Evolutionary conservation across 2,329 filamentous ascomycete species (phyloP).

Genomic region (Aspergillus tubingensis): DNA sequence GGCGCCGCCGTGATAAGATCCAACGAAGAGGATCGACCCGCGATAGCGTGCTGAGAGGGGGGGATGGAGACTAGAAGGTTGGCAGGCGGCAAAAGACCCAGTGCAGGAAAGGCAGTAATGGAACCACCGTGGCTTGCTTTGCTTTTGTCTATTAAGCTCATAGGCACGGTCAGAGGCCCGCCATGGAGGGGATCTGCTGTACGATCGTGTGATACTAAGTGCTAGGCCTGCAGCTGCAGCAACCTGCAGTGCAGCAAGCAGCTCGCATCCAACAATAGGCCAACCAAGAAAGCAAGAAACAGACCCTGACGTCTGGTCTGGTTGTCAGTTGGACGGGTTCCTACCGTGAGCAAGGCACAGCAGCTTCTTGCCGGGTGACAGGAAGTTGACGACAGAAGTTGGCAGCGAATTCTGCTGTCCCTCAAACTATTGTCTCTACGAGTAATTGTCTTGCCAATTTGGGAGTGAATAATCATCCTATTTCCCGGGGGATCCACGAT

Average conservation of each 20-base stretch:
- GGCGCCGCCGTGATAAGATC: not conserved
- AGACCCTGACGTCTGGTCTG: too few species aligned
- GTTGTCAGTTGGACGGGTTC: conserved; percentile 9
- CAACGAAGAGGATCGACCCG: not conserved
- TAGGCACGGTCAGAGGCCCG: conserved; percentile 1
- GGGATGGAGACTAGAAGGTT: not conserved
- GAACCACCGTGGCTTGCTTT: not conserved
- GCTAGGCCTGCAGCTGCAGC: conserved; percentile 14
- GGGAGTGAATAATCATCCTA: not conserved
- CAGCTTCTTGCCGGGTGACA: not conserved
- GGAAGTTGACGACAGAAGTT: not conserved
- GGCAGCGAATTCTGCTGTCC: too few species aligned
- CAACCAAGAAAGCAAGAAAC: too few species aligned
- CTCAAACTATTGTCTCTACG: too few species aligned
- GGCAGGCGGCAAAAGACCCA: not conserved
- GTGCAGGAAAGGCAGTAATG: not conserved
- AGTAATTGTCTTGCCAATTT: too few species aligned
- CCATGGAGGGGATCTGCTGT: not conserved
- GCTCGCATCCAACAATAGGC: not conserved
- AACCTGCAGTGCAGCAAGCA: not conserved
- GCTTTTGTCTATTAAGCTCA: conserved; percentile 16
- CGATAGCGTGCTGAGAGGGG: not conserved
- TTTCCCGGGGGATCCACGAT: too few species aligned
- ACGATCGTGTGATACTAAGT: conserved; percentile 14
- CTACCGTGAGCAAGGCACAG: conserved; percentile 1